These are phyloP conservation scores for Wickerhamiella infanticola DNA, from an alignment of 1,139 yeast species.

Conservation along the genomic window DNA sequence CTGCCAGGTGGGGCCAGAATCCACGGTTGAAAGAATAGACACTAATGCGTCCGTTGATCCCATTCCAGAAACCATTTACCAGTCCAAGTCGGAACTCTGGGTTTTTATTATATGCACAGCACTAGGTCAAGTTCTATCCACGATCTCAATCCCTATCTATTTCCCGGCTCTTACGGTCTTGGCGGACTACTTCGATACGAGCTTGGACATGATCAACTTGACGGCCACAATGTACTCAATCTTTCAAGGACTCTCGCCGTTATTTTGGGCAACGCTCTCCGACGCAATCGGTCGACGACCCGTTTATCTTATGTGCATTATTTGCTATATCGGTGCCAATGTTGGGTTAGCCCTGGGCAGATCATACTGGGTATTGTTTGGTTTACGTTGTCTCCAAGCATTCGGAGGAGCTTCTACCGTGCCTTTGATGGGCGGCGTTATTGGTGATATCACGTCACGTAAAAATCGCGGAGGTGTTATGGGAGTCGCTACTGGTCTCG, in stretches of 20 bases:
- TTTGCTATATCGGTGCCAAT: conserved; percentile 40
- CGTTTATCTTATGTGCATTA: conserved; percentile 36
- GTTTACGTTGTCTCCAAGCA: conserved; percentile 53
- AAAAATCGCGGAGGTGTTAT: conserved; percentile 49
- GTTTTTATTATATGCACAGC: conserved; percentile 24
- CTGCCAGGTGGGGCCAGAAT: too few species aligned
- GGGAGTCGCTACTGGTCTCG: conserved; percentile 48
- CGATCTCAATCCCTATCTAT: conserved; percentile 55
- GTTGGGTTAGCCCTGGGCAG: conserved; percentile 43
- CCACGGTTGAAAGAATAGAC: background rate
- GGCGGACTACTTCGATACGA: conserved; percentile 34
- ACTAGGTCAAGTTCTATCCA: conserved; percentile 39
- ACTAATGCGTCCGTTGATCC: background rate
- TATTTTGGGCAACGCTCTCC: conserved; percentile 47
- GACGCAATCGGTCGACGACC: conserved; percentile 61
- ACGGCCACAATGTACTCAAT: conserved; percentile 58
- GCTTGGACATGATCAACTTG: conserved; percentile 42
- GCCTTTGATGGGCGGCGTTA: conserved; percentile 48
- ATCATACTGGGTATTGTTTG: conserved; percentile 38
- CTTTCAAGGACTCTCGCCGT: conserved; percentile 57
- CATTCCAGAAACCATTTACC: conserved; percentile 5
- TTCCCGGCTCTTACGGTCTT: conserved; percentile 54
- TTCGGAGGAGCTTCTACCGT: conserved; percentile 56
- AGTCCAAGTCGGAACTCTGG: conserved; percentile 8
- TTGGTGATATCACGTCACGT: conserved; percentile 50